Evolutionary conservation across 139 green algal species (phyloP), one percentile per base, ranked within the genome.

Genomic region (Pleodorina starrii): DNA sequence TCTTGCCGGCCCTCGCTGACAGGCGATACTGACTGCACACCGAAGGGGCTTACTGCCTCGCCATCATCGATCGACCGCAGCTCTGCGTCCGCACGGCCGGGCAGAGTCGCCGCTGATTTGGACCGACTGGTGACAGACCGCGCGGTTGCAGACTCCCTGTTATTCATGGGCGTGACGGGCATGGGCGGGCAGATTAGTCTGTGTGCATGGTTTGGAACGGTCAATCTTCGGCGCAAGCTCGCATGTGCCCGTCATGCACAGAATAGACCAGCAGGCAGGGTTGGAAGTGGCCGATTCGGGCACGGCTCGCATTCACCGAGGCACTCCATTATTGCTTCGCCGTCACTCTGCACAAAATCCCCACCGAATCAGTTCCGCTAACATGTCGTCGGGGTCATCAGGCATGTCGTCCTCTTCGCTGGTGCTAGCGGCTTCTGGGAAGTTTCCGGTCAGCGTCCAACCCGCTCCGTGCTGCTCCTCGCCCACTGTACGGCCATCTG

Each of bases 321-420:
- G n/a, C n/a, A n/a, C n/a, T n/a, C n/a, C n/a, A n/a, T n/a, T n/a
- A n/a, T n/a, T n/a, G n/a, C n/a, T n/a, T n/a, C n/a, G n/a, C n/a
- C n/a, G n/a, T n/a, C n/a, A n/a, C n/a, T n/a, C n/a, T n/a, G n/a
- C n/a, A n/a, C n/a, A n/a, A n/a, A n/a, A n/a, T n/a, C n/a, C 74
- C 74, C 32, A 82, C 74, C 74, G 74, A 19, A 82, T 44, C 44
- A 82, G 29, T 29, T 66, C 74, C 7, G 74, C 74, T 14, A 82
- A 44, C 10, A 82, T 7, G 5, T 57, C 21, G 1, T 82, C 44
- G 1, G 46, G 74, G 16, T 82, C 44, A 23, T 59, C 72, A 25
- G 25, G 44, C 44, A 43, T 25, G 74, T 66, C 9, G 21, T 80
- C 72, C 19, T 76, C 68, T 29, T 76, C 35, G 38, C 38, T 32